These are phyloP conservation scores for Mortierella alpina DNA, from an alignment of 192 early-diverging fungal genomes.

Conservation along the genomic window DNA sequence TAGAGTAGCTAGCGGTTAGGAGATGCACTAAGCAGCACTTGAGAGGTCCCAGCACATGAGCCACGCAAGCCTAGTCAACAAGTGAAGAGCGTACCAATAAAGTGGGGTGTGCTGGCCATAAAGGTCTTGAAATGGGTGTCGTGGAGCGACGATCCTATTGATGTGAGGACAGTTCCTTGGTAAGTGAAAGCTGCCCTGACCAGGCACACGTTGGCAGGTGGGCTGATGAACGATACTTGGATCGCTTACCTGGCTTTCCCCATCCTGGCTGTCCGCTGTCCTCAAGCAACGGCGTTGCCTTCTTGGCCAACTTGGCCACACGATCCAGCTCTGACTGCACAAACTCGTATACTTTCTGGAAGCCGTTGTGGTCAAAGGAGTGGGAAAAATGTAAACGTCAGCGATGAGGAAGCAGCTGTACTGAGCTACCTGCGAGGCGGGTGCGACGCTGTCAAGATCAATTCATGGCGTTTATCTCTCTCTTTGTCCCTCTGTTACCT, in stretches of 20 bases:
- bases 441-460: background rate
- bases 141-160: constrained; percentile 46
- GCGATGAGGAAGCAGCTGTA: background rate
- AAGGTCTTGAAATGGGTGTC: constrained; percentile 65
- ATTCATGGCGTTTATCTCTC: too few relatives aligned
- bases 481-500: constrained; percentile 27
- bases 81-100: constrained; percentile 59
- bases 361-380: background rate
- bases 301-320: constrained; percentile 49
- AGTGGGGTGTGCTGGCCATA: constrained; percentile 62
- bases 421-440: too few relatives aligned
- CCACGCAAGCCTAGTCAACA: background rate
- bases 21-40: background rate
- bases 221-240: background rate
- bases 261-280: constrained; percentile 63
- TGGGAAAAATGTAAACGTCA: background rate
- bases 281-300: constrained; percentile 55
- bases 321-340: constrained; percentile 57
- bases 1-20: background rate
- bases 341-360: constrained; percentile 57
- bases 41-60: background rate
- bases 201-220: too few relatives aligned
- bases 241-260: constrained; percentile 59
- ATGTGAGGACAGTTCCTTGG: background rate
- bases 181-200: background rate